Percentiles rank a stretch among this genome's conserved stretches.
Conservation (phyloP, 352 stramenopile species). For the Thalassiosira ordinaria region DNA sequence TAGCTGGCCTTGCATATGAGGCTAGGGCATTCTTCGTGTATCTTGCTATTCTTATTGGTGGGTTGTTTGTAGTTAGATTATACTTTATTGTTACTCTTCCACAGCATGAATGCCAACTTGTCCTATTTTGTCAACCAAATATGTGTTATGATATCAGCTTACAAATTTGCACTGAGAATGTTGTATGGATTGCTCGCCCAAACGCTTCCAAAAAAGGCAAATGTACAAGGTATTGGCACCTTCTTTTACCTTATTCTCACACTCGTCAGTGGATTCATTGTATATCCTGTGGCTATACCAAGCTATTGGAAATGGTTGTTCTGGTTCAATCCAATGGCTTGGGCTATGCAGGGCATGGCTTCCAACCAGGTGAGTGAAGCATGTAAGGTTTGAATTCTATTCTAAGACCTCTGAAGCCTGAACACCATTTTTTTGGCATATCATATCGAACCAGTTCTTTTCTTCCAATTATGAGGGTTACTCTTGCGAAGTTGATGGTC, state of each 20-base stretch:
- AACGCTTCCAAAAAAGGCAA: constrained; percentile 60
- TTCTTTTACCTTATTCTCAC: constrained; percentile 62
- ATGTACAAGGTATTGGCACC: constrained; percentile 58
- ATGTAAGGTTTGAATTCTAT: no score
- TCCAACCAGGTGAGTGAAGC: no score
- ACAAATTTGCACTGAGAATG: constrained; percentile 64
- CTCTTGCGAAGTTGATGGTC: constrained; percentile 12
- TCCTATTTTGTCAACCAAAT: no score
- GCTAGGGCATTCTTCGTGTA: constrained; percentile 60
- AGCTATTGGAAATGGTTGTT: constrained; percentile 55
- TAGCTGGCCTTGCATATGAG: constrained; percentile 50
- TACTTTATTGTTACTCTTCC: no score
- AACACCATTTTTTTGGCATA: no score
- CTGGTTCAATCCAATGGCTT: constrained; percentile 62
- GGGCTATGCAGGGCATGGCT: constrained; percentile 50
- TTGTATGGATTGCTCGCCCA: constrained; percentile 53
- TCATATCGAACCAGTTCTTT: no score
- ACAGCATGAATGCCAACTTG: no score
- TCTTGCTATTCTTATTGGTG: constrained; percentile 60
- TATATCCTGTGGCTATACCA: constrained; percentile 51
- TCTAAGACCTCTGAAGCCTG: no score
- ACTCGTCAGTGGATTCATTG: constrained; percentile 65
- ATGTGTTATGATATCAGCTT: constrained; percentile 17
- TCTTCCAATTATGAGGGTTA: constrained; percentile 44
- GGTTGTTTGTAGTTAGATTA: neutral